A percentile compares a stretch with the other conserved stretches of the same genome.
Conservation (phyloP, 441 rosid species). For the Adansonia gregorii region DNA sequence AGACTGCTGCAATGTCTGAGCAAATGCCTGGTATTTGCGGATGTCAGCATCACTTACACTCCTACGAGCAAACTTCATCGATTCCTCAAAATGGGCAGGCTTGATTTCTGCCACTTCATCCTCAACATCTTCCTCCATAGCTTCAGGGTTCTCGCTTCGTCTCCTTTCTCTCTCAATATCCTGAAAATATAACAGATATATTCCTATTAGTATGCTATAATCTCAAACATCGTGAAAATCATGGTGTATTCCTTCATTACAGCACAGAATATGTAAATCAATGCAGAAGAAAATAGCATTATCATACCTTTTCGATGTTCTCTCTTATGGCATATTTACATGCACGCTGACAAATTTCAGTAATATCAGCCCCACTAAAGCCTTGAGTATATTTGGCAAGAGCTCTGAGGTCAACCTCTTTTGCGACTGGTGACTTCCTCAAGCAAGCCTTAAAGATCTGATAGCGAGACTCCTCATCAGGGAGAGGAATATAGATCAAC, state of each 20-base stretch:
- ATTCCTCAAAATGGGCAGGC: conserved; percentile 67
- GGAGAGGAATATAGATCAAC: conserved; percentile 69
- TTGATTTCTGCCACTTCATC: conserved; percentile 66
- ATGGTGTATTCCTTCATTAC: background rate
- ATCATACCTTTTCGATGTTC: conserved; percentile 52
- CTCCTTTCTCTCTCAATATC: conserved; percentile 71
- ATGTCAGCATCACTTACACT: conserved; percentile 75
- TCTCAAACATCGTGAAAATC: background rate
- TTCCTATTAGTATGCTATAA: background rate
- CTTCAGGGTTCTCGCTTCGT: conserved; percentile 60
- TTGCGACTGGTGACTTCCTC: conserved; percentile 66
- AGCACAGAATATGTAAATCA: conserved; percentile 28
- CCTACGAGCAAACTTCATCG: conserved; percentile 66
- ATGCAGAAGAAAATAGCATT: background rate
- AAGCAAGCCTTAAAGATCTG: conserved; percentile 65
- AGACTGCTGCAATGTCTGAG: conserved; percentile 65
- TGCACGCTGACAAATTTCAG: conserved; percentile 62
- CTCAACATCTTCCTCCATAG: conserved; percentile 67
- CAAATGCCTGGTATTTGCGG: conserved; percentile 50
- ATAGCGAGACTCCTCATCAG: conserved; percentile 63
- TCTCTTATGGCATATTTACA: conserved; percentile 66
- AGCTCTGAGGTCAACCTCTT: conserved; percentile 64
- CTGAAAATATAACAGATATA: conserved; percentile 27
- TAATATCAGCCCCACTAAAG: conserved; percentile 63
- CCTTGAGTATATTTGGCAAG: conserved; percentile 65